Base-by-base conservation (phyloP, 1,284 basidiomycete species). In the Papiliotrema flavescens region DNA sequence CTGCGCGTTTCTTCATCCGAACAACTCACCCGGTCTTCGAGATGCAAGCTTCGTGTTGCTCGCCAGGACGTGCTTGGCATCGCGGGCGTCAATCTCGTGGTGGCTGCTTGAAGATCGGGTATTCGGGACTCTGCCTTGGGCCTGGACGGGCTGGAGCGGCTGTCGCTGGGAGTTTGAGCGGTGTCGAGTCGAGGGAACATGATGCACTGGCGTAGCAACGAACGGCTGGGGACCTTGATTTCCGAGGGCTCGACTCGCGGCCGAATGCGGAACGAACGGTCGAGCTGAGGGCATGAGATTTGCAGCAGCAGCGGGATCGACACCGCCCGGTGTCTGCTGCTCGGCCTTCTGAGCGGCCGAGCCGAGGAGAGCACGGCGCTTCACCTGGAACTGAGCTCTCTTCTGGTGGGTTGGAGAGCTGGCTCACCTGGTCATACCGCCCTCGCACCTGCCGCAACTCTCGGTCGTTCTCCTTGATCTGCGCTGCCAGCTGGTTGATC, bases 391-490 rank as follows among this genome's bases (percentile, higher is more conserved):
- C 5, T 23, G 17, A 34, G n/a, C 9, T 13, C 15, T 4, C 3
- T 19, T 19, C 6, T 20, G 20, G 19, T 32, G 9, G 17, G 22
- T 3, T 5, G 11, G 28, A 32, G 28, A 11, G 11, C 28, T 11
- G 28, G 24, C 37, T 22, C 6, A 53, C 51, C 32, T 49, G 36
- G 24, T 54, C 53, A 36, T 54, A 49, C 15, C 39, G 40, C 11
- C 47, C 47, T 22, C 53, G 22, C 20, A 54, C 13, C 23, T 39
- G 47, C n/a, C 42, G 24, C 41, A 43, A 22, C 24, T 55, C 48
- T 13, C 35, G 49, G 13, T 55, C 53, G 26, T 49, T 55, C 32
- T 55, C 53, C 43, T 28, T 24, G 15, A 50, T 11, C 20, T 46
- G 47, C 23, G 19, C 24, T 15, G 24, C 20, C n/a, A 50, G 36